Conservation (phyloP, 1,284 basidiomycete genomes). For the Hymenochaete sp. region DNA sequence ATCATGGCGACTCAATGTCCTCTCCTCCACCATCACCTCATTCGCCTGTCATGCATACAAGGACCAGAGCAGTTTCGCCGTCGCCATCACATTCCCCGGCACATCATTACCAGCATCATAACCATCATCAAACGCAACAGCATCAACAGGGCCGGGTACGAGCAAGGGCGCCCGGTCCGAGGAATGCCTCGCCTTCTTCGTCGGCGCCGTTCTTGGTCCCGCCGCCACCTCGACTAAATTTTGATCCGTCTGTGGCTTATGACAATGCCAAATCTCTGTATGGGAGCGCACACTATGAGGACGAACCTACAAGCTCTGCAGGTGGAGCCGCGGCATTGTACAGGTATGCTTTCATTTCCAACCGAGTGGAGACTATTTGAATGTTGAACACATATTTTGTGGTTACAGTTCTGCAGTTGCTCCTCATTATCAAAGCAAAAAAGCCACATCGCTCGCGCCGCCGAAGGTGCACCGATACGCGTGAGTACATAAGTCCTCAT, state of each 20-base stretch:
- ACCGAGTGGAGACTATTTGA: not conserved
- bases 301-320: conserved; percentile 22
- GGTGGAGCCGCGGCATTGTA: conserved; percentile 48
- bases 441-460: conserved; percentile 1
- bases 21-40: conserved; percentile 16
- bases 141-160: too few relatives aligned
- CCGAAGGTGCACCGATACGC: conserved; percentile 11
- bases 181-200: too few relatives aligned
- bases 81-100: not conserved
- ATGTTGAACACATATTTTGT: conserved; percentile 2
- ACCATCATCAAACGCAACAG: conserved; percentile 4
- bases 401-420: conserved; percentile 39
- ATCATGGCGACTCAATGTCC: conserved; percentile 11
- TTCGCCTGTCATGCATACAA: conserved; percentile 8
- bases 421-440: conserved; percentile 30
- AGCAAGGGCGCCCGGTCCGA: too few relatives aligned
- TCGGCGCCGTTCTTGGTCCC: conserved; percentile 3
- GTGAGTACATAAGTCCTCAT: conserved; percentile 7
- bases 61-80: conserved; percentile 5
- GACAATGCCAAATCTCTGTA: conserved; percentile 7
- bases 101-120: conserved; percentile 13
- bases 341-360: conserved; percentile 33
- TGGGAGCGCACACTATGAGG: conserved; percentile 14
- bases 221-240: conserved; percentile 21
- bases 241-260: conserved; percentile 45